A percentile compares a stretch with the other conserved stretches of the same genome.
phyloP scores from a whole-genome alignment of 2,329 filamentous ascomycete species.

The Penicillium palitans region DNA sequence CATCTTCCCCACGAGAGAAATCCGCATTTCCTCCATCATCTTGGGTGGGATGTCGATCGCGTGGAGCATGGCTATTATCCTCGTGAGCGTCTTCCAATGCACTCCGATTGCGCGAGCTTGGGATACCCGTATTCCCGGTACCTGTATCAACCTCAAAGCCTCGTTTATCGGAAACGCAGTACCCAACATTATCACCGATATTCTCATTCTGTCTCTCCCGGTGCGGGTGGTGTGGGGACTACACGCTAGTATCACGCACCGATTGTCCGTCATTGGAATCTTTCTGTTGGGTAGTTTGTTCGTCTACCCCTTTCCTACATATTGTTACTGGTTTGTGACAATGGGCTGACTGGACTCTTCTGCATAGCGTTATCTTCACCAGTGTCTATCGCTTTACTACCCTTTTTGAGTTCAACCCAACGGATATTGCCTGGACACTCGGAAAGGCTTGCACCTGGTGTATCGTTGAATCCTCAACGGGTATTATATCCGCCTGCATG shows the following conservation, averaged over 20 bases:
- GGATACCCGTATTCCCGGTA: constrained; percentile 48
- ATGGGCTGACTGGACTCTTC: neutral
- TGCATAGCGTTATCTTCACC: constrained; percentile 46
- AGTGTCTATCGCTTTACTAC: constrained; percentile 52
- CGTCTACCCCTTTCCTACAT: neutral
- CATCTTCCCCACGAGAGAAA: constrained; percentile 51
- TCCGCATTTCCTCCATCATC: constrained; percentile 45
- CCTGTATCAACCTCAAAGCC: constrained; percentile 52
- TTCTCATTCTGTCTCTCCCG: constrained; percentile 29
- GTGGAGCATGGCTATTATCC: constrained; percentile 53
- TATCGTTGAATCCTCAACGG: constrained; percentile 50
- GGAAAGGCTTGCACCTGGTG: constrained; percentile 52
- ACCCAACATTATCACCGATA: constrained; percentile 35
- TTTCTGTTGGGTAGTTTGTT: constrained; percentile 20
- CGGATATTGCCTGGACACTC: constrained; percentile 51
- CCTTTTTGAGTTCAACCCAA: constrained; percentile 46
- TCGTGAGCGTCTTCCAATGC: constrained; percentile 56
- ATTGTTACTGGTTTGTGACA: too few relatives aligned
- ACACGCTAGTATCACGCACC: constrained; percentile 22
- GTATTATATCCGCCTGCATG: constrained; percentile 26
- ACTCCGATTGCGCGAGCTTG: constrained; percentile 53
- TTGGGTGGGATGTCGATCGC: constrained; percentile 48
- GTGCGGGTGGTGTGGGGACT: constrained; percentile 29
- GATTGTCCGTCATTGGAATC: constrained; percentile 15
- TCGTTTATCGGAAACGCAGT: constrained; percentile 54